Evolutionary conservation across 2,329 filamentous ascomycete genomes (phyloP).

Genomic region (Periconia sp.): DNA sequence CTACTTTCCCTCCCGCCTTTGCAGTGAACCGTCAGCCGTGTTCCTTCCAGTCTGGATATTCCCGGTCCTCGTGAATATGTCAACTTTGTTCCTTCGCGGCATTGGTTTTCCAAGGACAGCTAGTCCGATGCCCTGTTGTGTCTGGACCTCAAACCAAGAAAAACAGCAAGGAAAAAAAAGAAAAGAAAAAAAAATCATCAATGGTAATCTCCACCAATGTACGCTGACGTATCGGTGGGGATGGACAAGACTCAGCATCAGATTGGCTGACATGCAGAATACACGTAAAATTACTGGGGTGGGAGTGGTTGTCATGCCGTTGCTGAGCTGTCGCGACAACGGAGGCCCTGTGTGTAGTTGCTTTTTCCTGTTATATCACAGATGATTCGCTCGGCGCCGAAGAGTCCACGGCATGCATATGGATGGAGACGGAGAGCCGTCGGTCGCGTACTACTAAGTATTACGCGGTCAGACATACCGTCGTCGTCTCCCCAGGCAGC

Average conservation of each 20-base stretch:
- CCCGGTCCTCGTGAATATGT: not conserved
- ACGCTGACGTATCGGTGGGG: not conserved
- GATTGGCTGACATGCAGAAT: not conserved
- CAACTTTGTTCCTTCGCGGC: not conserved
- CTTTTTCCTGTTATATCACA: not conserved
- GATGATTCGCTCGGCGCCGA: not conserved
- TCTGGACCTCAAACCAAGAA: not conserved
- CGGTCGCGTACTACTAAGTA: not conserved
- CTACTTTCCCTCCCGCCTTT: not conserved
- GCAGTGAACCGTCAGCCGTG: not conserved
- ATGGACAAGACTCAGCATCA: not conserved
- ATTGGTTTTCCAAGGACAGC: not conserved
- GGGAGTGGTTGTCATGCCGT: not conserved
- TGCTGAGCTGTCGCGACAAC: not conserved
- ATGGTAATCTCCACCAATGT: not conserved
- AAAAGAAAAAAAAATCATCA: too few species aligned
- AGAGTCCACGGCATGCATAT: not conserved
- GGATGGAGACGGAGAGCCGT: not conserved
- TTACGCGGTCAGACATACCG: not conserved
- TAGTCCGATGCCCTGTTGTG: not conserved
- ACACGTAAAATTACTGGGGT: not conserved
- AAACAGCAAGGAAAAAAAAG: not conserved
- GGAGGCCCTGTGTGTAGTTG: not conserved
- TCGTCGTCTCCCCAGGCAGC: too few species aligned
- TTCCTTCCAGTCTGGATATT: not conserved